Base-by-base conservation (phyloP, 805 yeast species). In the Zygosaccharomyces gambellarensis region DNA sequence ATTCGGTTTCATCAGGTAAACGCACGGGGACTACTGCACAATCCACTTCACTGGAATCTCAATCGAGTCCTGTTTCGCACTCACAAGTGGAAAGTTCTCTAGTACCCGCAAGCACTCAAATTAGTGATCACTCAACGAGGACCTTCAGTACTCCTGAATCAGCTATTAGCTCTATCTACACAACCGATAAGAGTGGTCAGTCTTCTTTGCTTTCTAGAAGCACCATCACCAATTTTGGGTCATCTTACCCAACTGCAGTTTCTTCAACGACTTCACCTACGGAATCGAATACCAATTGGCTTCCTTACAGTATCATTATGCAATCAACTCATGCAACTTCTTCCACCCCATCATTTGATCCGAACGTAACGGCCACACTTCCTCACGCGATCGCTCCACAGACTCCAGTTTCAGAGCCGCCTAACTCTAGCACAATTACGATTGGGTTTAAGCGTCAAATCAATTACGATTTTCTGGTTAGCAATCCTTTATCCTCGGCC, bases 401-500 rank as follows among this genome's bases (percentile, higher is more conserved):
- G 49, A 50, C 72, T 63, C 46, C 70, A 58, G 45, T 77, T 42
- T 81, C 50, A 28, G 46, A 47, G 11, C 55, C 60, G 3, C 46
- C 52, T 10, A 48, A 51, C 32, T 57, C 59, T 28, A 36, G 48
- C 9, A 46, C 51, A 17, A 55, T 61, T 8, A 57, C 62, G 0
- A 44, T 61, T 30, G 65, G 65, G 2, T 90, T 90, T 73, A 80
- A 81, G 58, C 69, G 80, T 49, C 77, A 82, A 3, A 79, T 89
- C 67, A 89, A 88, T 67, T 90, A 89, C 66, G 87, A 87, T 60
- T 89, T 88, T 56, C 86, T 90, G 55, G 92, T 78, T 56, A 86
- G 73, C 58, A 82, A 90, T 62, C 87, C 95, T 51, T 87, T 75
- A 63, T 88, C 97, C 55, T 87, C 95, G 56, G 85, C 79, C 34